Evolutionary conservation across 805 yeast genomes (phyloP).

Genomic region (Tetrapisispora namnaoensis): DNA sequence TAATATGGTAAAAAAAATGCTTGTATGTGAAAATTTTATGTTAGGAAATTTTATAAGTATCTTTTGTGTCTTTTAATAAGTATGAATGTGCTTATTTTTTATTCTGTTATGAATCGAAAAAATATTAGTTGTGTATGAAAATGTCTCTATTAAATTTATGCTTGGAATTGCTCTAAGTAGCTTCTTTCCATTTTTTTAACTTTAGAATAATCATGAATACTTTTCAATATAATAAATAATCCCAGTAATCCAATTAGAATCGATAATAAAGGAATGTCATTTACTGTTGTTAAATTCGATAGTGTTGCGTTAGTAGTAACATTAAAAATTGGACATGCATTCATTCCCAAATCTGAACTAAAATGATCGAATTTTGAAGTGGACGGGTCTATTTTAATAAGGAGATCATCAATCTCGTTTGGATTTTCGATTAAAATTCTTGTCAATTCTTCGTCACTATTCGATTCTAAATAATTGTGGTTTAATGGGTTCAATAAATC

Average conservation of each 20-base stretch:
- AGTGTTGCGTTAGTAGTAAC: neutral
- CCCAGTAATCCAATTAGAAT: slow-evolving; percentile 62
- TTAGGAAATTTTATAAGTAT: neutral
- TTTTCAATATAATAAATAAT: slow-evolving; percentile 50
- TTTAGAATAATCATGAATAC: slow-evolving; percentile 59
- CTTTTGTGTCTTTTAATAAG: neutral
- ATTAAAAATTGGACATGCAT: slow-evolving; percentile 21
- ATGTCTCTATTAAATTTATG: neutral
- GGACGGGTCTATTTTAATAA: slow-evolving; percentile 11
- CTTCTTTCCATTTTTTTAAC: slow-evolving; percentile 64
- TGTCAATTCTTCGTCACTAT: slow-evolving; percentile 18
- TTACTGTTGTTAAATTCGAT: slow-evolving; percentile 4
- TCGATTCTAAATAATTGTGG: slow-evolving; percentile 9
- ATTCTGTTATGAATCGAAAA: too few relatives aligned
- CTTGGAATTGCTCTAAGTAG: slow-evolving; percentile 19
- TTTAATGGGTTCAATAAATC: slow-evolving; percentile 25
- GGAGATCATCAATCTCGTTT: slow-evolving; percentile 39
- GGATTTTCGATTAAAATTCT: slow-evolving; percentile 52
- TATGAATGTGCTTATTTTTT: neutral
- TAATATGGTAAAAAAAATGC: neutral
- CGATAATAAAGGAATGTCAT: slow-evolving; percentile 44
- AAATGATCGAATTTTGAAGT: slow-evolving; percentile 21
- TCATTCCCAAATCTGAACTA: slow-evolving; percentile 19
- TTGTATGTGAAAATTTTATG: neutral
- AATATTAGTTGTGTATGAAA: too few relatives aligned